Base-by-base conservation (phyloP, 345 rosid species). In the Salix dunnii region DNA sequence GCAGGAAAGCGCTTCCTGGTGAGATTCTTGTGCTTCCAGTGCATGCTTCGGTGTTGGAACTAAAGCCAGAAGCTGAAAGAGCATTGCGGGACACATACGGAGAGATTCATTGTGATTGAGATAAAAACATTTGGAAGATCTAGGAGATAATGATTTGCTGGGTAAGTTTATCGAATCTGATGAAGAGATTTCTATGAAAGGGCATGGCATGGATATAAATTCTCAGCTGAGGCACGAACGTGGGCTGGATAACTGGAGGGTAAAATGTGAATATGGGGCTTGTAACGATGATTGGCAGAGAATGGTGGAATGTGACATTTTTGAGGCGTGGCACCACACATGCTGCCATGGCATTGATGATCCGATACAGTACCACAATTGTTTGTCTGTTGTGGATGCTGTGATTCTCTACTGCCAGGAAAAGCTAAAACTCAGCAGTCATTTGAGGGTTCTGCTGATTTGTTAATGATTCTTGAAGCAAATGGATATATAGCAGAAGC, bases 281-380 rank as follows among this genome's bases (percentile, higher is more conserved):
- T 77, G 72, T 70, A 98, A 95, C 62, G 99, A 95, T 46, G 99
- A 95, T n/a, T 76, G 99, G 35, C 98, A 93, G 83, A 82, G 99
- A 77, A 95, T 91, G 99, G 82, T 93, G 10, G 89, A 96, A 0
- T 91, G 99, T 60, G 99, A 95, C 33, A 76, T 90, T 0, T 93
- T 98, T 30, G 97, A 90, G 74, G 88, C 88, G 68, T 95, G 99
- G 99, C 98, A 93, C 73, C 99, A 95, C 77, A 93, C 96, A 0
- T 83, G 91, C 48, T 95, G 97, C 87, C 85, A 87, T 31, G 96
- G 91, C 1, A 90, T 95, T 23, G 84, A 85, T 5, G 98, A 95
- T 68, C 90, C 0, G 89, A 88, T 72, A 85, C 82, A 43, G 89
- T 88, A 67, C 97, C 97, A 2, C 94, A 93, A 36, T 81, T 93